Conservation (phyloP, 495 filamentous ascomycete genomes). For the Neurospora sp. region DNA sequence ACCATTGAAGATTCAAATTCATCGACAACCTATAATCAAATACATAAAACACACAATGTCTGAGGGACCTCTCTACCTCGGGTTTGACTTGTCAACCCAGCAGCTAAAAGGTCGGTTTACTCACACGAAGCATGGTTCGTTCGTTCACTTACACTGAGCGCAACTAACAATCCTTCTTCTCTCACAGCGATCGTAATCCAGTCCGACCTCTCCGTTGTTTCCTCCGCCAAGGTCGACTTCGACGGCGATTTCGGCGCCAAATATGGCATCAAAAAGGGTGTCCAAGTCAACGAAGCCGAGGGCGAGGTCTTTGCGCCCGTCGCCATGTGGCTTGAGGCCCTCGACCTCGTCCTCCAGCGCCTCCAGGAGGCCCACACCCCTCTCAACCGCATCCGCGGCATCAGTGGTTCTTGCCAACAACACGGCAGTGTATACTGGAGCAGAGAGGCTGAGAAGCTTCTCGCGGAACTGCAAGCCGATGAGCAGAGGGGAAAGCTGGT, state of each 20-base stretch:
- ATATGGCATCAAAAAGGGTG: conserved; percentile 81
- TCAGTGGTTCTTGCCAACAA: conserved; percentile 91
- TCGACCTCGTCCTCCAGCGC: conserved; percentile 71
- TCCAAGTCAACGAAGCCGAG: conserved; percentile 66
- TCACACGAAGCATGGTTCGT: not conserved
- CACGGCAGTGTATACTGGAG: conserved; percentile 94
- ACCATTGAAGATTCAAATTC: not conserved
- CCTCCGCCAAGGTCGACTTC: conserved; percentile 69
- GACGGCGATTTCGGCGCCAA: conserved; percentile 62
- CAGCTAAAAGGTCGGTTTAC: conserved; percentile 67
- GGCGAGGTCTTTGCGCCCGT: conserved; percentile 88
- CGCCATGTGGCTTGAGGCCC: conserved; percentile 85
- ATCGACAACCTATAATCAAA: not conserved
- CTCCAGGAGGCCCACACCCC: conserved; percentile 68
- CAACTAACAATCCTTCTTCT: not conserved
- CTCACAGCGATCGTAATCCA: conserved; percentile 62
- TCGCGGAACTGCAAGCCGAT: conserved; percentile 49
- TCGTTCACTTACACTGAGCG: not conserved
- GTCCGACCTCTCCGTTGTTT: conserved; percentile 64
- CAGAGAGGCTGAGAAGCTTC: conserved; percentile 52
- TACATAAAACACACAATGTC: conserved; percentile 24
- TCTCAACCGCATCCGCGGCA: conserved; percentile 64
- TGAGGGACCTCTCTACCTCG: conserved; percentile 64
- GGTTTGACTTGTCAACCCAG: conserved; percentile 94
- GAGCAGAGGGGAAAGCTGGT: conserved; percentile 40